Base-by-base conservation (phyloP, 169 alveolate species). In the Cystoisospora suis region DNA sequence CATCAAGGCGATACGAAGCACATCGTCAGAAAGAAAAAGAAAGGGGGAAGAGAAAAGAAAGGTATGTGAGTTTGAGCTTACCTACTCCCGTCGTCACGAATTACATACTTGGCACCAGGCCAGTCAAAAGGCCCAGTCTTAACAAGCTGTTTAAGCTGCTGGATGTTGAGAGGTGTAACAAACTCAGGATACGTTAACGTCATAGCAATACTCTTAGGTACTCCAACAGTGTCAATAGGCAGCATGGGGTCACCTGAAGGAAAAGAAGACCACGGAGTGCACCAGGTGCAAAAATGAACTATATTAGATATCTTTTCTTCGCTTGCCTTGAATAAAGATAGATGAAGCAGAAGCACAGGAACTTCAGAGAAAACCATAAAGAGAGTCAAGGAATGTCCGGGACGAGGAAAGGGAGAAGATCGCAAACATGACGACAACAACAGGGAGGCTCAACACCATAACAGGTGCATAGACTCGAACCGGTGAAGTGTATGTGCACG, bases 101-200 rank as follows among this genome's bases (percentile, higher is more conserved):
- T 96, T 59, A 98, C 98, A 93, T 96, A 97, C 93, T 98, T 98
- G 34, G 99, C 99, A 17, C 99, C 99, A 27, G 99, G 99, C 98
- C 99, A 98, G 86, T 95, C 98, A 58, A 96, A 96, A 0, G 99
- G 99, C 4, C 99, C 99, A 86, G 97, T 97, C 91, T 97, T 93
- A 15, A 99, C 99, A 86, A 97, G 94, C 36, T 88, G 56, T 69
- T 97, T 96, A 83, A 99, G 90, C 90, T 95, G 95, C 81, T 98
- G 99, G 56, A 96, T 96, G 96, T 98, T 99, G 75, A 96, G 96
- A 34, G 99, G 98, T 40, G 99, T 99, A 34, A 99, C 99, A 0
- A 97, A 97, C 95, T 99, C 99, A 40, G 99, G 99, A 91, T 97
- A 97, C 69, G 99, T 99, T 89, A 99, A 96, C 75, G 98, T 98